Percentiles rank a stretch among this genome's conserved stretches.
phyloP scores from a whole-genome alignment of 176 grass and related monocot genomes.

The Cenchrus americanus region DNA sequence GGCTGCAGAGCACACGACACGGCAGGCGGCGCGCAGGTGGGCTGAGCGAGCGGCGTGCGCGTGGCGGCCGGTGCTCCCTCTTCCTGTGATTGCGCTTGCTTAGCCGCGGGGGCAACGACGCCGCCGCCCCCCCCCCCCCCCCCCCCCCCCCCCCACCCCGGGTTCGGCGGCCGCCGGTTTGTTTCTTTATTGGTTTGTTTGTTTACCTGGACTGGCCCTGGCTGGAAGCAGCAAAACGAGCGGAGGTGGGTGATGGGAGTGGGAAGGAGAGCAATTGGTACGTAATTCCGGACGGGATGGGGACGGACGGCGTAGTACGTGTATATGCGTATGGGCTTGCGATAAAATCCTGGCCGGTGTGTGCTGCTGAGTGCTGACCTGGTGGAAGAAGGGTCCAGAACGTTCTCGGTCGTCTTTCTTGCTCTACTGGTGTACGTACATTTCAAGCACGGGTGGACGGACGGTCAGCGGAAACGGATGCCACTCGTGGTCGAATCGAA shows the following conservation, averaged over 20 bases:
- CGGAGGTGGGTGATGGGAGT: no score
- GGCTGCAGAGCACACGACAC: background rate
- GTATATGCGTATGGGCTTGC: background rate
- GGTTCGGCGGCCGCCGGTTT: background rate
- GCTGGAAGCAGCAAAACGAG: no score
- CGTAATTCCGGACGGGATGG: background rate
- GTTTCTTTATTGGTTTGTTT: background rate
- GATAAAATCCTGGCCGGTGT: background rate
- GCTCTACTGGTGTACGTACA: no score
- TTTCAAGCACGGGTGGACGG: background rate
- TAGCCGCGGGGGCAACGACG: conserved; percentile 35
- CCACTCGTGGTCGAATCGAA: background rate
- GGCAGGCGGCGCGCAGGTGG: background rate
- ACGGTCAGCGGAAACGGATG: background rate
- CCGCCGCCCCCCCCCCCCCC: background rate
- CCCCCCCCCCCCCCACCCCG: background rate
- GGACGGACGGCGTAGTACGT: no score
- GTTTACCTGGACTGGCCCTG: no score
- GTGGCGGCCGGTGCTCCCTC: conserved; percentile 15
- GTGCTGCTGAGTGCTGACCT: no score
- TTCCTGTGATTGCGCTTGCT: background rate
- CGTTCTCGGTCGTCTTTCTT: background rate
- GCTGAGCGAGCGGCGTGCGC: background rate
- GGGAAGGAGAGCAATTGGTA: background rate
- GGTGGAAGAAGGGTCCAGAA: background rate